These are phyloP conservation scores for Ceratocystis colombiana DNA, from an alignment of 2,329 filamentous ascomycete genomes.

Conservation along the genomic window DNA sequence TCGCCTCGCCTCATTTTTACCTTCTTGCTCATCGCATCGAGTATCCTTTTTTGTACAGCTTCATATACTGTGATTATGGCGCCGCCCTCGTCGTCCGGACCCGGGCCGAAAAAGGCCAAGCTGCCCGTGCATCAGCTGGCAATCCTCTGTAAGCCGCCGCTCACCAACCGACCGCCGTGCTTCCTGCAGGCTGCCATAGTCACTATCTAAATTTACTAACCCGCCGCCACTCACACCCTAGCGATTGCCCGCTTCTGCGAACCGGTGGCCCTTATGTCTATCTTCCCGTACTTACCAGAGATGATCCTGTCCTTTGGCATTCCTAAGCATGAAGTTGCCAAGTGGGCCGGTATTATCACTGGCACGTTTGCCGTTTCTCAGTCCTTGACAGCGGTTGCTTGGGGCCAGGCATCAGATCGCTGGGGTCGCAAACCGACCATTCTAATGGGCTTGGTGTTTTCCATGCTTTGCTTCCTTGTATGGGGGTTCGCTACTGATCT, in stretches of 20 bases:
- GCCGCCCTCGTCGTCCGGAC: conserved; percentile 5
- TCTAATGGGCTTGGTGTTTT: conserved; percentile 60
- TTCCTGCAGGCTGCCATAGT: background rate
- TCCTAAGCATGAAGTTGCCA: conserved; percentile 59
- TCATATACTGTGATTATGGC: conserved; percentile 7
- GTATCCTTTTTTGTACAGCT: background rate
- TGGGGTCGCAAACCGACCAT: conserved; percentile 78
- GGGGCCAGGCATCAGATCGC: conserved; percentile 66
- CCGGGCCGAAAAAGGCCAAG: conserved; percentile 19
- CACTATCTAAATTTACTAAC: no score
- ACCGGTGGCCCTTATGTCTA: conserved; percentile 60
- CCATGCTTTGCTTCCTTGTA: conserved; percentile 68
- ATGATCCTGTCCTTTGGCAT: conserved; percentile 76
- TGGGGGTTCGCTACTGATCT: conserved; percentile 78
- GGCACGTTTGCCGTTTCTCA: conserved; percentile 64
- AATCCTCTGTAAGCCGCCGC: conserved; percentile 24
- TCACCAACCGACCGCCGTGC: background rate
- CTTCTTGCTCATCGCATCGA: background rate
- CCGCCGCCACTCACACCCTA: conserved; percentile 31
- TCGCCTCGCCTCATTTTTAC: background rate
- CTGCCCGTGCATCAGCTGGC: conserved; percentile 24
- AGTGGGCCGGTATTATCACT: conserved; percentile 68
- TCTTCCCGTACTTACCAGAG: conserved; percentile 62
- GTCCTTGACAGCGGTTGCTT: conserved; percentile 59
- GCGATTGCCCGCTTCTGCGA: conserved; percentile 72